Base-by-base conservation (phyloP, 1,139 yeast species). In the Hanseniaspora uvarum region DNA sequence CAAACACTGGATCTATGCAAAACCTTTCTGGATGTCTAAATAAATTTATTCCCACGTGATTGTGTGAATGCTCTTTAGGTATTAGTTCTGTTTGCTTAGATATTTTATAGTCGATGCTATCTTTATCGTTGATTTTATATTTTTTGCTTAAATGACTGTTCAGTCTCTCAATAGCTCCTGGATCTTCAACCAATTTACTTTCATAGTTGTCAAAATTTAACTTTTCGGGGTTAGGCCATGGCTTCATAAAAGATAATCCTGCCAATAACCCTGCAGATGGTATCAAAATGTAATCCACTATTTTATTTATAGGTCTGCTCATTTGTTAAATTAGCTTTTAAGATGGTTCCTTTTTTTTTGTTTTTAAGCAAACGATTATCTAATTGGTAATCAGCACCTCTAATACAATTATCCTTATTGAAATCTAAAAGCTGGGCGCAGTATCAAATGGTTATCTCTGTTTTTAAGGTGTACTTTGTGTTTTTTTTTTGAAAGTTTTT, bases 31-130 rank as follows among this genome's bases (percentile, higher is more conserved):
- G 78, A 0, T 88, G 86, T 61, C 76, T 79, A 49, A 84, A 68
- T 11, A 83, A 65, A 0, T 89, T 89, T 45, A 80, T 78, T 0
- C 81, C 79, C 3, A 83, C 86, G 63, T 81, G 81, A 62, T 82
- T 79, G 4, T 65, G 62, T 46, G 75, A 77, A 63, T 83, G 88
- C 26, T 80, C 81, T 47, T 69, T 71, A 0, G 92, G 89, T 38
- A 83, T 74, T 28, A 72, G 65, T 16, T 63, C 63, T 46, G 68
- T 65, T 54, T 64, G 68, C 12, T 41, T 48, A 1, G 52, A 45
- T 11, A 50, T 10, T 12, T 16, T 34, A 30, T 45, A 36, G 10
- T 49, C 26, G 5, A 14, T 18, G 4, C 11, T 21, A n/a, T 43
- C 24, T 1, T 21, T 37, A 10, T 54, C 36, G 6, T 10, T 5